Evolutionary conservation across 2,329 filamentous ascomycete genomes (phyloP).

Genomic region (Talaromyces sp.): DNA sequence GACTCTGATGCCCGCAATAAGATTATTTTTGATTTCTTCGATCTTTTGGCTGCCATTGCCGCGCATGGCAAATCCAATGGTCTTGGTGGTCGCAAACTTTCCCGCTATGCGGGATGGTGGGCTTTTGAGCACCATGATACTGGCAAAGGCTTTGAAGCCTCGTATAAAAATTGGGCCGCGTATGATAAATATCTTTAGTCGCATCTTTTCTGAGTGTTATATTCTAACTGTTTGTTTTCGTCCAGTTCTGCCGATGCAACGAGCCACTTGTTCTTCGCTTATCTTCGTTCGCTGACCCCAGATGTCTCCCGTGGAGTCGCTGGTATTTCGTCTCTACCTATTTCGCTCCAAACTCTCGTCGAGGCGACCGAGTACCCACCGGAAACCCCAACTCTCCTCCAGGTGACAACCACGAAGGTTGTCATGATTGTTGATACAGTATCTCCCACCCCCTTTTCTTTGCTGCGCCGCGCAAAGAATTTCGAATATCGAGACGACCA

Average conservation of each 20-base stretch:
- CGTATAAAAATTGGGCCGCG: slow-evolving; percentile 86
- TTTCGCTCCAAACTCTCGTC: slow-evolving; percentile 86
- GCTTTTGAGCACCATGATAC: slow-evolving; percentile 89
- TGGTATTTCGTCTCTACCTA: slow-evolving; percentile 82
- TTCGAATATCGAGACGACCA: slow-evolving; percentile 95
- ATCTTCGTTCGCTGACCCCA: slow-evolving; percentile 86
- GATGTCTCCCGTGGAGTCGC: slow-evolving; percentile 68
- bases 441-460: slow-evolving; percentile 88
- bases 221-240: slow-evolving; percentile 31
- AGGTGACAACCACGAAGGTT: slow-evolving; percentile 81
- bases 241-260: slow-evolving; percentile 87
- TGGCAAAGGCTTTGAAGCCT: slow-evolving; percentile 89
- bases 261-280: slow-evolving; percentile 97
- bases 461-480: slow-evolving; percentile 86
- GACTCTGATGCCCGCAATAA: slow-evolving; percentile 81
- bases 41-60: slow-evolving; percentile 84
- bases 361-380: slow-evolving; percentile 95
- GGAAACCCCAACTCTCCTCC: slow-evolving; percentile 72
- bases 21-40: slow-evolving; percentile 97
- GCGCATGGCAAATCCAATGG: slow-evolving; percentile 94
- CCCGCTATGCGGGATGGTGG: slow-evolving; percentile 97
- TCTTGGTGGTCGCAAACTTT: slow-evolving; percentile 88
- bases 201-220: not conserved
- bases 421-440: slow-evolving; percentile 96
- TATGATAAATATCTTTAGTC: slow-evolving; percentile 45